Evolutionary conservation across 2,329 filamentous ascomycete genomes (phyloP).

Genomic region (Colletotrichum musicola): DNA sequence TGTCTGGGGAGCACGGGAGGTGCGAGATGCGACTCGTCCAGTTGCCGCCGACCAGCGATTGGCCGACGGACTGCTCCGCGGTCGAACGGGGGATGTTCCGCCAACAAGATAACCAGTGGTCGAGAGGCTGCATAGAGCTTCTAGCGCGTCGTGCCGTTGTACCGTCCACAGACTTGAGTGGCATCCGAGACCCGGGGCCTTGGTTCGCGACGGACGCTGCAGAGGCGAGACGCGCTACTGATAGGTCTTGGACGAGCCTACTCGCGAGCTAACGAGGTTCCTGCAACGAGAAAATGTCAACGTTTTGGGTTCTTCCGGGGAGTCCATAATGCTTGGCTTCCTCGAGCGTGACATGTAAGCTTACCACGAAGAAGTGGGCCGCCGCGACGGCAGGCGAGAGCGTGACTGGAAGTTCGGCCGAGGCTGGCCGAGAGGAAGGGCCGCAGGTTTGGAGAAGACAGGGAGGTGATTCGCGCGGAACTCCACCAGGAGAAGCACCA

Average conservation of each 20-base stretch:
- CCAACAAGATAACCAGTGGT: too few relatives aligned
- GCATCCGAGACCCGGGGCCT: conserved; percentile 15
- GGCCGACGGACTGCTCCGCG: not conserved
- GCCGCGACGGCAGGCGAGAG: too few relatives aligned
- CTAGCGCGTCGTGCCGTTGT: conserved; percentile 6
- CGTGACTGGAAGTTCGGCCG: conserved; percentile 21
- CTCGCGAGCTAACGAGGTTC: not conserved
- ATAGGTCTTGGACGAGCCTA: not conserved
- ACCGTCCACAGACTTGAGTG: not conserved
- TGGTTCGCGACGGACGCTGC: conserved; percentile 1
- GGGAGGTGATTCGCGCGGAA: conserved; percentile 38
- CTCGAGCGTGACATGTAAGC: not conserved
- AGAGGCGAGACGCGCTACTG: not conserved
- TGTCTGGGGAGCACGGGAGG: too few relatives aligned
- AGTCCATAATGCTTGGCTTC: not conserved
- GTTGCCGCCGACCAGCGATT: conserved; percentile 8
- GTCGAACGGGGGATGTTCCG: not conserved
- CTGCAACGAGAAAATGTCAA: too few relatives aligned
- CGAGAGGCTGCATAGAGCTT: not conserved
- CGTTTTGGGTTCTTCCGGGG: too few relatives aligned
- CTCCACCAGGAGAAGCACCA: conserved; percentile 14
- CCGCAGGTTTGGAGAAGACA: conserved; percentile 34
- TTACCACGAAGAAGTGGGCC: not conserved
- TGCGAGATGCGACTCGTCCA: not conserved
- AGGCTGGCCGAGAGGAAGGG: conserved; percentile 30